Percentiles rank a stretch among this genome's conserved stretches.
Evolutionary conservation across 106 monocot species (phyloP).

Genomic region (Apostasia shenzhenica): DNA sequence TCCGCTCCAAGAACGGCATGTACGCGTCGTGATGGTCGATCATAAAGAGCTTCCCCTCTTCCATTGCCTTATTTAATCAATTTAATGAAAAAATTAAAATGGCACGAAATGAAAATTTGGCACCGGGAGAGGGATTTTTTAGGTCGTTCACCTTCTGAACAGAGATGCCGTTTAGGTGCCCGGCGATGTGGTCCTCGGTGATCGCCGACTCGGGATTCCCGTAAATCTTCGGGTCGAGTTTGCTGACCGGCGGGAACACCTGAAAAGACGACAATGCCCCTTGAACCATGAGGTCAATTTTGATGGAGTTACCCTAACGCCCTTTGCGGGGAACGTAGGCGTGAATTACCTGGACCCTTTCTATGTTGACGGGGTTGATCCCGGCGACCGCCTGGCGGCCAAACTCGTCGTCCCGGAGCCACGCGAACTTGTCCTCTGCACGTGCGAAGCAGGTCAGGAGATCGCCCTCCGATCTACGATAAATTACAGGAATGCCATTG

Average conservation of each 20-base stretch:
- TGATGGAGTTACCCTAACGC: neutral
- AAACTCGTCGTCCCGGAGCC: constrained; percentile 87
- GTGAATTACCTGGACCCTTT: constrained; percentile 41
- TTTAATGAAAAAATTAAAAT: neutral
- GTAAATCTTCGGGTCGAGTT: constrained; percentile 53
- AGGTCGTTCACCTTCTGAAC: constrained; percentile 40
- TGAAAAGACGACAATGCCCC: constrained; percentile 7
- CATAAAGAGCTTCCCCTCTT: constrained; percentile 63
- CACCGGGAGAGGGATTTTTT: neutral
- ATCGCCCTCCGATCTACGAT: neutral
- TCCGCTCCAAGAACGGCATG: constrained; percentile 65
- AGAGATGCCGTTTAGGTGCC: constrained; percentile 58
- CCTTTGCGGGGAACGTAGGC: neutral
- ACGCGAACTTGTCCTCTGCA: constrained; percentile 83
- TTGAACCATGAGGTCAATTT: neutral
- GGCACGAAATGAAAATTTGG: neutral
- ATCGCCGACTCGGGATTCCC: constrained; percentile 80
- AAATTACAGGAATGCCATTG: neutral
- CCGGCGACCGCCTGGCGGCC: constrained; percentile 73
- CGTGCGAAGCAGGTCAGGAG: neutral
- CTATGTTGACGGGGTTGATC: constrained; percentile 68
- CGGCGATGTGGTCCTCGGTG: constrained; percentile 44
- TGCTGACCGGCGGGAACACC: constrained; percentile 67
- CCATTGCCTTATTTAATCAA: constrained; percentile 52
- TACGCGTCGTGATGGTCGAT: constrained; percentile 74